A percentile compares a stretch with the other conserved stretches of the same genome.
phyloP scores from a whole-genome alignment of 78 protist genomes.

The Polysphondylium violaceum region DNA sequence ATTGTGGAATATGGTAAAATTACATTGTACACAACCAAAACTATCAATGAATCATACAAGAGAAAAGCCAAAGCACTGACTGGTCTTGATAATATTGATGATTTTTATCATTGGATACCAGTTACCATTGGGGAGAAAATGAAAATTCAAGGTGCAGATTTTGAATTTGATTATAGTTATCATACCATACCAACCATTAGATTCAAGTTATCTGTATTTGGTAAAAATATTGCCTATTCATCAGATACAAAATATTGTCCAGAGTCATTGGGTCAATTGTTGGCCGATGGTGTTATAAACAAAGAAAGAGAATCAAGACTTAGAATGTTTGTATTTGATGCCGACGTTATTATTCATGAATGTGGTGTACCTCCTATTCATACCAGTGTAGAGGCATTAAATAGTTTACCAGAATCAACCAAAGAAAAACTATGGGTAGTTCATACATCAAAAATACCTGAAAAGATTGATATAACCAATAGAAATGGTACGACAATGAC shows the following conservation, averaged over 20 bases:
- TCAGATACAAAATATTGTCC: constrained; percentile 83
- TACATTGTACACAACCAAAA: constrained; percentile 77
- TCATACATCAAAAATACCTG: constrained; percentile 37
- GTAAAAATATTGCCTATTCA: constrained; percentile 63
- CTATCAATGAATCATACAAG: constrained; percentile 67
- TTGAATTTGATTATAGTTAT: constrained; percentile 79
- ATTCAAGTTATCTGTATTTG: constrained; percentile 37
- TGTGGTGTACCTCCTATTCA: constrained; percentile 91
- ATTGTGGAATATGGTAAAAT: constrained; percentile 70
- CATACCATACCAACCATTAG: constrained; percentile 84
- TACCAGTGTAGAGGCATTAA: constrained; percentile 55
- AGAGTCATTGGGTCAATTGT: constrained; percentile 38
- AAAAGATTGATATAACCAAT: not conserved
- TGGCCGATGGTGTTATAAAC: constrained; percentile 26
- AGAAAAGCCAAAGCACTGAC: constrained; percentile 79
- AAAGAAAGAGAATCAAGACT: constrained; percentile 48
- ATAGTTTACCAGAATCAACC: constrained; percentile 39
- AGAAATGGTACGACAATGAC: not conserved
- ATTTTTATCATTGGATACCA: constrained; percentile 73
- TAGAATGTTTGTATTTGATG: constrained; percentile 72
- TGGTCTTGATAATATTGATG: constrained; percentile 23
- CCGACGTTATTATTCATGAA: constrained; percentile 83
- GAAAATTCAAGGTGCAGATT: constrained; percentile 71
- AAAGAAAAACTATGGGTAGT: constrained; percentile 53
- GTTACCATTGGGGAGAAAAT: constrained; percentile 76